These are phyloP conservation scores for Blastocystis sp. DNA, from an alignment of 352 stramenopile species.

Conservation along the genomic window DNA sequence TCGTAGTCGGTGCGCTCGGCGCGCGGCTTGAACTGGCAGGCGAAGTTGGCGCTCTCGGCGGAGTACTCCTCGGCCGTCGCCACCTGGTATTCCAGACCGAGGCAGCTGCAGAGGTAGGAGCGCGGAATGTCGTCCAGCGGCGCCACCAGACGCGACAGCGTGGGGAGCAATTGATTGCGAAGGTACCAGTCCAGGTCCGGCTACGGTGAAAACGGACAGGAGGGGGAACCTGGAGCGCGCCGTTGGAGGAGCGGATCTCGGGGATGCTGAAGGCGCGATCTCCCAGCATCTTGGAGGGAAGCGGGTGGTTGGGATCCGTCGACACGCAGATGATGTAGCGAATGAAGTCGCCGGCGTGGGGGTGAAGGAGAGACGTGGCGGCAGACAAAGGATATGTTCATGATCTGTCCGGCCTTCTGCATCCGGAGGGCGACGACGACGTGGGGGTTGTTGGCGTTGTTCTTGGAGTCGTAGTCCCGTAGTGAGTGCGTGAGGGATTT, in stretches of 20 bases:
- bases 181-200: constrained; percentile 95
- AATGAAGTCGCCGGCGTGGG: constrained; percentile 64
- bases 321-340: constrained; percentile 28
- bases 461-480: constrained; percentile 92
- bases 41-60: constrained; percentile 73
- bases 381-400: constrained; percentile 80
- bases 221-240: constrained; percentile 77
- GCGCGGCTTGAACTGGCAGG: constrained; percentile 75
- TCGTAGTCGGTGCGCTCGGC: constrained; percentile 62
- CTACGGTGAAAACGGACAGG: constrained; percentile 71
- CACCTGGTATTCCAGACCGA: constrained; percentile 86
- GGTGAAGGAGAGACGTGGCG: background rate
- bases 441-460: constrained; percentile 84
- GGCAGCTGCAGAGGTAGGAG: constrained; percentile 87
- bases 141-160: constrained; percentile 92
- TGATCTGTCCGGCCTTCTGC: constrained; percentile 85
- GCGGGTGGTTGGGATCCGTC: constrained; percentile 10
- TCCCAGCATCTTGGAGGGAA: constrained; percentile 69
- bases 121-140: constrained; percentile 94
- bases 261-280: constrained; percentile 82
- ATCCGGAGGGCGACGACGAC: constrained; percentile 94
- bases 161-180: constrained; percentile 89
- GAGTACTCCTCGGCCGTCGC: constrained; percentile 69
- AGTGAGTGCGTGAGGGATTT: constrained; percentile 98
- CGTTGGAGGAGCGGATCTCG: constrained; percentile 78